Percentiles rank a stretch among this genome's conserved stretches.
These are phyloP conservation scores for Guyanaporus albipodus DNA, from an alignment of 768 basidiomycete species.

Conservation along the genomic window DNA sequence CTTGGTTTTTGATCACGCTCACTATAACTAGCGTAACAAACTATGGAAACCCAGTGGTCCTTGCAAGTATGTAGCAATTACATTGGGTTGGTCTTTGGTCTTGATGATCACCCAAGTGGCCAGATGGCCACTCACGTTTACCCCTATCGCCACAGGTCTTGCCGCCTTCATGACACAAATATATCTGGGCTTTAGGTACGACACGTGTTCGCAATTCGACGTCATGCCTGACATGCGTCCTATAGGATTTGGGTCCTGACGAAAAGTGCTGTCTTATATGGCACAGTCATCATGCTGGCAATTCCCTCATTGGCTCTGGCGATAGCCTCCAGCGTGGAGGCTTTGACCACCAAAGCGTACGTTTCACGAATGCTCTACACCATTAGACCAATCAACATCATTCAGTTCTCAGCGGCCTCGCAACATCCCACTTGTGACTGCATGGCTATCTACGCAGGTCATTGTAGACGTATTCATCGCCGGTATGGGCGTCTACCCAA, in stretches of 20 bases:
- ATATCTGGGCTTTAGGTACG: slow-evolving; percentile 44
- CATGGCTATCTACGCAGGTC: slow-evolving; percentile 47
- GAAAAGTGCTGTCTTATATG: slow-evolving; percentile 23
- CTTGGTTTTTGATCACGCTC: not conserved
- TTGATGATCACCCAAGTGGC: slow-evolving; percentile 27
- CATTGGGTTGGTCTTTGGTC: too few species aligned
- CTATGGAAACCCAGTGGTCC: slow-evolving; percentile 13
- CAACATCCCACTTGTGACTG: slow-evolving; percentile 41
- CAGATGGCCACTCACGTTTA: slow-evolving; percentile 49
- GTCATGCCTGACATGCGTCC: not conserved
- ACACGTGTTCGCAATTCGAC: not conserved
- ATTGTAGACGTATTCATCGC: slow-evolving; percentile 42
- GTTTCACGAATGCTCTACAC: slow-evolving; percentile 5
- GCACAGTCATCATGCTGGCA: slow-evolving; percentile 36
- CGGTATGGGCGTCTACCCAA: too few species aligned
- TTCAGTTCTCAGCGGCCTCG: slow-evolving; percentile 39
- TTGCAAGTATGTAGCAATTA: not conserved
- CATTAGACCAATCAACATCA: not conserved
- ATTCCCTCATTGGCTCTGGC: slow-evolving; percentile 42
- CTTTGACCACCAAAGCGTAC: slow-evolving; percentile 40
- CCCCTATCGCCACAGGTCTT: slow-evolving; percentile 42
- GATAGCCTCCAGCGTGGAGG: slow-evolving; percentile 39
- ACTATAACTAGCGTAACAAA: slow-evolving; percentile 6
- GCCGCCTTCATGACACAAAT: slow-evolving; percentile 49
- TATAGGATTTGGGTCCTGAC: slow-evolving; percentile 17